A percentile compares a stretch with the other conserved stretches of the same genome.
These are phyloP conservation scores for Aspergillus aculeatus DNA, from an alignment of 2,329 filamentous ascomycete species.

Conservation along the genomic window DNA sequence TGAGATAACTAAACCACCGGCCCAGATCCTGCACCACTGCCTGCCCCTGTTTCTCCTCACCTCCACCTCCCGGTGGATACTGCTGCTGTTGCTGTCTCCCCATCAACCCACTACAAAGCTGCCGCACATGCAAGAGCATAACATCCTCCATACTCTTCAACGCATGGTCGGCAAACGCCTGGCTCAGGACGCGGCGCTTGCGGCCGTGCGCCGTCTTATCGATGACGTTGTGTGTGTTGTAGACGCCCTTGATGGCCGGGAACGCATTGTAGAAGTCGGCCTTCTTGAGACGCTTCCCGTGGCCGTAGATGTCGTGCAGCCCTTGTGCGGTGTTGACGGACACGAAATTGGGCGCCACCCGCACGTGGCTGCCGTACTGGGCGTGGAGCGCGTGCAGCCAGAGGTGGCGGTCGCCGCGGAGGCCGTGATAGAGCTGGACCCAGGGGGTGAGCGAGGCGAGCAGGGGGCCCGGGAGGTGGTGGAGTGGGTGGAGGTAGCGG, in stretches of 20 bases:
- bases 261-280: slow-evolving; percentile 72
- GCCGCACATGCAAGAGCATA: slow-evolving; percentile 64
- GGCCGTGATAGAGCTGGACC: slow-evolving; percentile 70
- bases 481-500: slow-evolving; percentile 37
- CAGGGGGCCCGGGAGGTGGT: slow-evolving; percentile 32
- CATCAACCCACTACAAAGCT: slow-evolving; percentile 53
- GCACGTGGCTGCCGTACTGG: slow-evolving; percentile 68
- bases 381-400: slow-evolving; percentile 70
- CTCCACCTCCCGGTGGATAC: not conserved
- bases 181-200: slow-evolving; percentile 69
- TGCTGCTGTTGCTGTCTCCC: slow-evolving; percentile 15
- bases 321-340: slow-evolving; percentile 73
- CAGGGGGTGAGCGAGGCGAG: slow-evolving; percentile 39
- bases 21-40: slow-evolving; percentile 36
- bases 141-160: slow-evolving; percentile 68
- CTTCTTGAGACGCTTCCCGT: slow-evolving; percentile 51
- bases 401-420: slow-evolving; percentile 71
- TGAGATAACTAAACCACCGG: slow-evolving; percentile 44
- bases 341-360: slow-evolving; percentile 73
- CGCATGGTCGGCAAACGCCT: slow-evolving; percentile 67
- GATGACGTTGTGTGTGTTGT: slow-evolving; percentile 71
- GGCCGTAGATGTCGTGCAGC: slow-evolving; percentile 42
- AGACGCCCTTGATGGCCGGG: slow-evolving; percentile 61
- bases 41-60: slow-evolving; percentile 6
- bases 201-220: slow-evolving; percentile 68